These are phyloP conservation scores for Phytophthora cryptogea DNA, from an alignment of 352 stramenopile species.

Conservation along the genomic window DNA sequence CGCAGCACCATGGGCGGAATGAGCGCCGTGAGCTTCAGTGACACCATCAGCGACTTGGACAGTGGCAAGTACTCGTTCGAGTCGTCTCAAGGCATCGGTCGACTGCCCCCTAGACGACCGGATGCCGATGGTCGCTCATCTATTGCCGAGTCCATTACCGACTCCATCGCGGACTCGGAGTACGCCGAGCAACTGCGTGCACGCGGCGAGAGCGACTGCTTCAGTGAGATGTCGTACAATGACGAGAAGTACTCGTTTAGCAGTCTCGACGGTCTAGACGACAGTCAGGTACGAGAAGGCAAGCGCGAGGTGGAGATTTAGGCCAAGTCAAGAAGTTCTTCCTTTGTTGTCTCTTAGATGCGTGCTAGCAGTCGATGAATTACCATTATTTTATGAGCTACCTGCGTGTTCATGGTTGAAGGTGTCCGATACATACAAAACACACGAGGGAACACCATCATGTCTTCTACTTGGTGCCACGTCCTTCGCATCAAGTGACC, in stretches of 20 bases:
- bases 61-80: slow-evolving; percentile 67
- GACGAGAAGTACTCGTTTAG: slow-evolving; percentile 83
- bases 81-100: slow-evolving; percentile 42
- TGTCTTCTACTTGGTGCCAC: slow-evolving; percentile 12
- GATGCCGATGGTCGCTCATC: slow-evolving; percentile 37
- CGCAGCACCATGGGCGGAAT: slow-evolving; percentile 29
- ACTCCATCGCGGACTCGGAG: slow-evolving; percentile 66
- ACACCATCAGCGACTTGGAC: slow-evolving; percentile 61
- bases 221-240: slow-evolving; percentile 84
- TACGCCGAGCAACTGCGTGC: slow-evolving; percentile 57
- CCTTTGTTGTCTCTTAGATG: slow-evolving; percentile 21
- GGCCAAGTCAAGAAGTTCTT: slow-evolving; percentile 3
- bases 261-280: slow-evolving; percentile 43
- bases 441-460: neutral
- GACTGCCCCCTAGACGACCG: slow-evolving; percentile 17
- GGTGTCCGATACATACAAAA: too few species aligned
- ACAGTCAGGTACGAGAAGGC: slow-evolving; percentile 41
- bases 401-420: neutral
- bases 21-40: slow-evolving; percentile 47
- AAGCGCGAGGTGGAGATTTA: slow-evolving; percentile 79
- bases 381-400: slow-evolving; percentile 35
- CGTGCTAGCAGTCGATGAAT: slow-evolving; percentile 31
- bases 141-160: slow-evolving; percentile 54
- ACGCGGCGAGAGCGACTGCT: slow-evolving; percentile 68
- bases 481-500: neutral